These are phyloP conservation scores for Draba incana DNA, from an alignment of 345 rosid species.

Conservation along the genomic window DNA sequence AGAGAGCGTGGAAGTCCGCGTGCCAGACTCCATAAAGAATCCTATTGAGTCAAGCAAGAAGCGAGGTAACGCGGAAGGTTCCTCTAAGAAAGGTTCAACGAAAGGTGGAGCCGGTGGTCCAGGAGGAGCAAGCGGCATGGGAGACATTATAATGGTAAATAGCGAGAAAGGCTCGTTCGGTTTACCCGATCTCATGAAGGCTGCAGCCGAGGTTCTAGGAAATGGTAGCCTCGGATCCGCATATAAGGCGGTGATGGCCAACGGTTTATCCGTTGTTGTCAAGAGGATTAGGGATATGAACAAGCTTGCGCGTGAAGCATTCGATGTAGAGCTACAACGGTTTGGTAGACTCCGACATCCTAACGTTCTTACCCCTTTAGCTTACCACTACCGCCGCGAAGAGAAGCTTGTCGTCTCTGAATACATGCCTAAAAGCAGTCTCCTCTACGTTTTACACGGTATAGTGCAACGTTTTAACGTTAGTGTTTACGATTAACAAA, in stretches of 20 bases:
- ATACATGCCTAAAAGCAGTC: conserved; percentile 80
- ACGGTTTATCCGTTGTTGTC: conserved; percentile 80
- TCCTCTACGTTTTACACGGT: conserved; percentile 81
- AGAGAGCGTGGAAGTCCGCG: conserved; percentile 47
- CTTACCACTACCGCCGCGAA: conserved; percentile 77
- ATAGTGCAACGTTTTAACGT: conserved; percentile 1
- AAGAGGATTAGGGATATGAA: conserved; percentile 89
- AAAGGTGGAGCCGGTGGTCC: conserved; percentile 38
- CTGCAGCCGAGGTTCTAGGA: conserved; percentile 90
- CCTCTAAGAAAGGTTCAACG: conserved; percentile 43
- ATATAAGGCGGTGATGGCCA: conserved; percentile 76
- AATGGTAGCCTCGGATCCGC: conserved; percentile 89
- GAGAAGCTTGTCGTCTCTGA: conserved; percentile 86
- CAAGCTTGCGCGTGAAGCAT: conserved; percentile 55
- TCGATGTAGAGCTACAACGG: conserved; percentile 71
- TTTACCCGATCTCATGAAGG: conserved; percentile 86
- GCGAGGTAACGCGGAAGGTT: conserved; percentile 32
- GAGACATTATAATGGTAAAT: conserved; percentile 63
- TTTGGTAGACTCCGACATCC: conserved; percentile 62
- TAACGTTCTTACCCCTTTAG: conserved; percentile 73
- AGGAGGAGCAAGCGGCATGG: conserved; percentile 42
- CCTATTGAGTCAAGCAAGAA: conserved; percentile 38
- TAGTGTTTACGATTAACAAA: no score
- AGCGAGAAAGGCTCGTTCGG: conserved; percentile 68
- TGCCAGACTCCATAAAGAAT: conserved; percentile 43